phyloP scores from a whole-genome alignment of 441 rosid genomes.

The Populus hybrid region DNA sequence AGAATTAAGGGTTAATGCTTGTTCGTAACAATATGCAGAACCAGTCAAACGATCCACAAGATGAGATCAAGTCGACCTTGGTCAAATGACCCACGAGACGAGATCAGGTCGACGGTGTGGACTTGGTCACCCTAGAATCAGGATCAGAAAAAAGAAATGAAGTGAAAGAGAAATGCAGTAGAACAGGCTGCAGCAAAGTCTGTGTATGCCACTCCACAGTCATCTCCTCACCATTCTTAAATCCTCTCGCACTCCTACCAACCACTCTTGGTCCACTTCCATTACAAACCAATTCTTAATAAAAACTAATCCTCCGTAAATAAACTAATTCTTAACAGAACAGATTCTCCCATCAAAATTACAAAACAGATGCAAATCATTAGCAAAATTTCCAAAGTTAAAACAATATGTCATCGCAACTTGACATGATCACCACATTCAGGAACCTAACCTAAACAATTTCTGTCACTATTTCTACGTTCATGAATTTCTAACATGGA shows the following conservation, averaged over 20 bases:
- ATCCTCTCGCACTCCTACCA: constrained; percentile 63
- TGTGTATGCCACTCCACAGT: constrained; percentile 50
- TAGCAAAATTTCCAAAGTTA: constrained; percentile 1
- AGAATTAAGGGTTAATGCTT: constrained; percentile 1
- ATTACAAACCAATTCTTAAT: neutral
- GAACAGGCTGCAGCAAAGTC: constrained; percentile 74
- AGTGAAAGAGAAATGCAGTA: constrained; percentile 9
- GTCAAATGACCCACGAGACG: too few species aligned
- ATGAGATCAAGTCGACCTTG: too few species aligned
- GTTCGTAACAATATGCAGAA: constrained; percentile 3
- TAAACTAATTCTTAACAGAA: neutral
- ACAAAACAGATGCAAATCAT: constrained; percentile 8
- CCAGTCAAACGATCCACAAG: neutral
- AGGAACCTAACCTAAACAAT: neutral
- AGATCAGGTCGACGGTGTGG: too few species aligned
- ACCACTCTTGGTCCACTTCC: constrained; percentile 51
- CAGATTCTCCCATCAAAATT: neutral
- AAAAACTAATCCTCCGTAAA: neutral
- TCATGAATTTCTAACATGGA: neutral
- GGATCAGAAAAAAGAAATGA: neutral
- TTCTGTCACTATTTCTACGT: neutral
- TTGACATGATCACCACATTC: neutral
- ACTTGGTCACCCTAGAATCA: too few species aligned
- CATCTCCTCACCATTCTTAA: constrained; percentile 50
- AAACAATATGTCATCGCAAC: neutral